Percentiles rank a stretch among this genome's conserved stretches.
Conservation (phyloP, 2,329 filamentous ascomycete species). For the Lasiodiplodia sp. region DNA sequence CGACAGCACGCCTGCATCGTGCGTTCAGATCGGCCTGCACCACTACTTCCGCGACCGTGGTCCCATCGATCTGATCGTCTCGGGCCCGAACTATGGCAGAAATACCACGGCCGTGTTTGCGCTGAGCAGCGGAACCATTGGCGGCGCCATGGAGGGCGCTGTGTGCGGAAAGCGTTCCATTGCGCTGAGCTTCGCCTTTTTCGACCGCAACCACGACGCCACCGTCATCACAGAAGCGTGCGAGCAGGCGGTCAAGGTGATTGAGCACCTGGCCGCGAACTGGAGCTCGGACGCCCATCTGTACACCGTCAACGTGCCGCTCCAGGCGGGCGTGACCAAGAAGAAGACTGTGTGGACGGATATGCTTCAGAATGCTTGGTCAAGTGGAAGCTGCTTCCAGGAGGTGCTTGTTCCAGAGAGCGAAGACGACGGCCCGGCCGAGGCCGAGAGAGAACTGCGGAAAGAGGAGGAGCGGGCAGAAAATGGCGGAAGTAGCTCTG, state of each 20-base stretch:
- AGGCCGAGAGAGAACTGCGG: slow-evolving; percentile 77
- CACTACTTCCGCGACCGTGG: slow-evolving; percentile 55
- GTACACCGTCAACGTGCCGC: slow-evolving; percentile 91
- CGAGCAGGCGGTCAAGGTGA: slow-evolving; percentile 74
- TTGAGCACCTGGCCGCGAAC: slow-evolving; percentile 78
- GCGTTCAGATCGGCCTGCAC: slow-evolving; percentile 57
- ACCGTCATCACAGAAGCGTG: slow-evolving; percentile 80
- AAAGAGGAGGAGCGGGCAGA: slow-evolving; percentile 61
- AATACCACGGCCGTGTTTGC: slow-evolving; percentile 60
- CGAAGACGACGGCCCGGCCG: slow-evolving; percentile 65
- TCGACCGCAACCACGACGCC: slow-evolving; percentile 82
- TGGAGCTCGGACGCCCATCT: slow-evolving; percentile 77
- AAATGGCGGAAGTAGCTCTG: slow-evolving; percentile 28
- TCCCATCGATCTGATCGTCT: slow-evolving; percentile 57
- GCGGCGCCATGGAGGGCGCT: slow-evolving; percentile 58
- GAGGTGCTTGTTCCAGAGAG: slow-evolving; percentile 71
- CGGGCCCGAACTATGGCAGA: slow-evolving; percentile 59
- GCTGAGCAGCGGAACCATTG: slow-evolving; percentile 58
- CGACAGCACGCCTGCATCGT: slow-evolving; percentile 58
- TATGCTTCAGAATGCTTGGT: slow-evolving; percentile 92
- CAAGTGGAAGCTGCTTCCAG: slow-evolving; percentile 77
- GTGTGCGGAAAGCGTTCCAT: slow-evolving; percentile 66
- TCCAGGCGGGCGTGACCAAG: slow-evolving; percentile 76
- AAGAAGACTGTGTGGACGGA: slow-evolving; percentile 81
- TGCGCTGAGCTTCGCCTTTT: slow-evolving; percentile 90